phyloP scores from a whole-genome alignment of 2,329 filamentous ascomycete genomes.

The Colletotrichum australisinense region DNA sequence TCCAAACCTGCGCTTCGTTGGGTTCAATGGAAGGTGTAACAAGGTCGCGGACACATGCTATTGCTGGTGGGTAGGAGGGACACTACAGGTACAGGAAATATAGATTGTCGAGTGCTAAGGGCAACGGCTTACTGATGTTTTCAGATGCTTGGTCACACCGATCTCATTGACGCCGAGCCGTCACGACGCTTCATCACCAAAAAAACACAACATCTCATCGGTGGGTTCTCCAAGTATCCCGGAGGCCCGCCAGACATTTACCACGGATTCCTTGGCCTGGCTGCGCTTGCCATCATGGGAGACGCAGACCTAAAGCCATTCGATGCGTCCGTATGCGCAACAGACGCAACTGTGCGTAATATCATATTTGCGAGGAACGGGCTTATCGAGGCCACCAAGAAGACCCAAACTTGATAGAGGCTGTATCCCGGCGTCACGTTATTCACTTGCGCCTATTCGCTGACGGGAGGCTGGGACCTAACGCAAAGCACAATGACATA shows the following conservation, averaged over 20 bases:
- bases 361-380: slow-evolving; percentile 59
- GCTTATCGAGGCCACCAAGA: slow-evolving; percentile 41
- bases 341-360: slow-evolving; percentile 64
- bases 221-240: slow-evolving; percentile 81
- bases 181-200: slow-evolving; percentile 84
- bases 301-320: slow-evolving; percentile 77
- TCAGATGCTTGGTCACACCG: slow-evolving; percentile 67
- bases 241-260: slow-evolving; percentile 81
- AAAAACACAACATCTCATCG: slow-evolving; percentile 87
- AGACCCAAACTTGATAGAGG: background rate
- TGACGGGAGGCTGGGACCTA: background rate
- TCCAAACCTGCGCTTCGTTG: slow-evolving; percentile 63
- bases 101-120: slow-evolving; percentile 49
- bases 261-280: slow-evolving; percentile 89
- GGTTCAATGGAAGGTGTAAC: slow-evolving; percentile 91
- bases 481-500: background rate
- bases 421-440: background rate
- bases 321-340: slow-evolving; percentile 82
- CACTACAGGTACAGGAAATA: slow-evolving; percentile 56
- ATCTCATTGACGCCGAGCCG: slow-evolving; percentile 68
- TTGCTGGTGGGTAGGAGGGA: slow-evolving; percentile 87
- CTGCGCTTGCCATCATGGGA: slow-evolving; percentile 79
- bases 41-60: slow-evolving; percentile 97
- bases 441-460: background rate
- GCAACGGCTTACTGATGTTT: slow-evolving; percentile 31